These are phyloP conservation scores for Debaryomyces hansenii DNA, from an alignment of 805 yeast species.

Conservation along the genomic window DNA sequence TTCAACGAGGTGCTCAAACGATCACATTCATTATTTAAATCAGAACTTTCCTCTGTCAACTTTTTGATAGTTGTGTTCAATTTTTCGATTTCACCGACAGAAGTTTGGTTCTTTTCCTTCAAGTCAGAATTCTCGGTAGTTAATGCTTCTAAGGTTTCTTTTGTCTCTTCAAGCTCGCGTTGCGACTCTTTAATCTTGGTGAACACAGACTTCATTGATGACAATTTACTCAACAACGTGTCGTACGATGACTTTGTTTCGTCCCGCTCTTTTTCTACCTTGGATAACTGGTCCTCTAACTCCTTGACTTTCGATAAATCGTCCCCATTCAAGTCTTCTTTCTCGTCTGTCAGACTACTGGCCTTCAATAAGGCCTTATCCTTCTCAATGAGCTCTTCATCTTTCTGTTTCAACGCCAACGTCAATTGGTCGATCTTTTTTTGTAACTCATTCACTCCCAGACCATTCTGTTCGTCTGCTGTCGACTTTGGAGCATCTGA, in stretches of 20 bases:
- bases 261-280: constrained; percentile 52
- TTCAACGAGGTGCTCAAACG: constrained; percentile 43
- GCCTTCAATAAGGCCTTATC: not conserved
- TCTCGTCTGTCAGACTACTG: not conserved
- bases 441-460: not conserved
- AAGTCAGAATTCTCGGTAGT: constrained; percentile 18
- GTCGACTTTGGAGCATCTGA: not conserved
- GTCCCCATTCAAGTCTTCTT: not conserved
- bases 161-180: constrained; percentile 55
- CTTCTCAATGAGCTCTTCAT: not conserved
- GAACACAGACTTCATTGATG: constrained; percentile 74
- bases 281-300: constrained; percentile 10
- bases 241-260: constrained; percentile 61
- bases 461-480: not conserved
- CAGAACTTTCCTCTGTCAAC: constrained; percentile 31
- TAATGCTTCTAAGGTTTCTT: constrained; percentile 39
- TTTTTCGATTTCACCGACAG: constrained; percentile 14
- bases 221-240: constrained; percentile 57
- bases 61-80: constrained; percentile 15
- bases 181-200: constrained; percentile 72
- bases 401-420: constrained; percentile 3
- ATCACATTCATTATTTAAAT: constrained; percentile 56
- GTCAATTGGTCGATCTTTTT: constrained; percentile 1
- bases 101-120: constrained; percentile 8
- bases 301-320: constrained; percentile 3